Evolutionary conservation across 2,329 filamentous ascomycete genomes (phyloP).

Genomic region (Ophiocordyceps robertsii): DNA sequence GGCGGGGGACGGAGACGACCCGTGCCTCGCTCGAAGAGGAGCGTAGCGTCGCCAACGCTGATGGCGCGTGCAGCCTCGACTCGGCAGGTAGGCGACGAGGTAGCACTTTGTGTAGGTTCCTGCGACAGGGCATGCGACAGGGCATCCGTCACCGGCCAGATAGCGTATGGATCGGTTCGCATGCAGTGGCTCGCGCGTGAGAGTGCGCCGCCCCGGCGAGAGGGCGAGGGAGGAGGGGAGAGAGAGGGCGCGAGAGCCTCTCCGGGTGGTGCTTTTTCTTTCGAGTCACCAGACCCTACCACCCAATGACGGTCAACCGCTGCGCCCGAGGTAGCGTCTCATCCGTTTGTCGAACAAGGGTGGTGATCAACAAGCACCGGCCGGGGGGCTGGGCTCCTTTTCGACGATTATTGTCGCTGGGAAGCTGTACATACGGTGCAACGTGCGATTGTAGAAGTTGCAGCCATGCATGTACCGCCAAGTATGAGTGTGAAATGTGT

Average conservation of each 20-base stretch:
- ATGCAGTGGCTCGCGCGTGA: no score
- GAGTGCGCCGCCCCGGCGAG: no score
- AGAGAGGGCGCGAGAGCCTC: no score
- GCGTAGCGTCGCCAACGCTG: slow-evolving; percentile 1
- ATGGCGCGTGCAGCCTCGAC: slow-evolving; percentile 3
- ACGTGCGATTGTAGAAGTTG: no score
- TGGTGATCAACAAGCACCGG: slow-evolving; percentile 16
- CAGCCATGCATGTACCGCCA: no score
- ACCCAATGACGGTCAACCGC: slow-evolving; percentile 14
- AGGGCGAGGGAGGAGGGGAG: not conserved
- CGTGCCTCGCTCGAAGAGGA: slow-evolving; percentile 2
- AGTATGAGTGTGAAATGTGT: no score
- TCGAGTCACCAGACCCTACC: slow-evolving; percentile 10
- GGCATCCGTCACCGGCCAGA: not conserved
- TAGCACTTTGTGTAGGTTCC: no score
- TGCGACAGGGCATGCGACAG: no score
- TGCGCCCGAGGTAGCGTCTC: slow-evolving; percentile 13
- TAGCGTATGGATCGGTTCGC: no score
- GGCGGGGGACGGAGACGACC: slow-evolving; percentile 3
- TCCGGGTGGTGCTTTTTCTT: slow-evolving; percentile 4
- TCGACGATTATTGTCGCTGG: no score
- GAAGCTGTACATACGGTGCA: no score
- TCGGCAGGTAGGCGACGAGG: not conserved
- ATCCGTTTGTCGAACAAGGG: slow-evolving; percentile 17
- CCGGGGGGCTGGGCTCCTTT: slow-evolving; percentile 1